These are phyloP conservation scores for Drechslerella coelobrocha DNA, from an alignment of 2,329 filamentous ascomycete species.

Conservation along the genomic window DNA sequence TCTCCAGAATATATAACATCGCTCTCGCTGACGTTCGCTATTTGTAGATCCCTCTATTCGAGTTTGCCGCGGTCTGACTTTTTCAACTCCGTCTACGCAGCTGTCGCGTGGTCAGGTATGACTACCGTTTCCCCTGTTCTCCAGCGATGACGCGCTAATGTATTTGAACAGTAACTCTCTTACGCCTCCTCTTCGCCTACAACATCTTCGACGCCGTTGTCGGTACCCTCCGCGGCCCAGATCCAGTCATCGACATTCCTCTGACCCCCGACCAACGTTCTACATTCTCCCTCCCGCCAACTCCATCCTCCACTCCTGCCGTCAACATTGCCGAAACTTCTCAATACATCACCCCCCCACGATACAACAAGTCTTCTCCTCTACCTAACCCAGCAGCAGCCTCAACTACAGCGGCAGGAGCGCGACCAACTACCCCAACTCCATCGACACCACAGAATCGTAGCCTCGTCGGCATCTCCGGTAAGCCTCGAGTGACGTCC, in stretches of 20 bases:
- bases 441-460: constrained; percentile 22
- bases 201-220: constrained; percentile 38
- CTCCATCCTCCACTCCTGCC: constrained; percentile 17
- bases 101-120: constrained; percentile 34
- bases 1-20: neutral
- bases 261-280: constrained; percentile 47
- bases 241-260: constrained; percentile 38
- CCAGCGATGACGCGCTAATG: neutral
- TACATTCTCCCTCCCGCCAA: constrained; percentile 37
- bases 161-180: constrained; percentile 20
- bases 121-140: neutral
- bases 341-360: constrained; percentile 44
- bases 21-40: neutral
- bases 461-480: constrained; percentile 11
- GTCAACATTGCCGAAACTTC: constrained; percentile 26
- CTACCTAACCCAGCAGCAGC: constrained; percentile 28
- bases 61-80: constrained; percentile 35
- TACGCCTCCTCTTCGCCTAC: constrained; percentile 37
- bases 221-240: constrained; percentile 38
- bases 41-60: constrained; percentile 26
- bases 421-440: constrained; percentile 30
- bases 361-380: constrained; percentile 46
- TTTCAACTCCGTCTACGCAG: constrained; percentile 23
- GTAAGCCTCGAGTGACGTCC: constrained; percentile 32
- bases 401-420: neutral